phyloP scores from a whole-genome alignment of 2,329 filamentous ascomycete genomes.

The Neocucurbitaria cava region DNA sequence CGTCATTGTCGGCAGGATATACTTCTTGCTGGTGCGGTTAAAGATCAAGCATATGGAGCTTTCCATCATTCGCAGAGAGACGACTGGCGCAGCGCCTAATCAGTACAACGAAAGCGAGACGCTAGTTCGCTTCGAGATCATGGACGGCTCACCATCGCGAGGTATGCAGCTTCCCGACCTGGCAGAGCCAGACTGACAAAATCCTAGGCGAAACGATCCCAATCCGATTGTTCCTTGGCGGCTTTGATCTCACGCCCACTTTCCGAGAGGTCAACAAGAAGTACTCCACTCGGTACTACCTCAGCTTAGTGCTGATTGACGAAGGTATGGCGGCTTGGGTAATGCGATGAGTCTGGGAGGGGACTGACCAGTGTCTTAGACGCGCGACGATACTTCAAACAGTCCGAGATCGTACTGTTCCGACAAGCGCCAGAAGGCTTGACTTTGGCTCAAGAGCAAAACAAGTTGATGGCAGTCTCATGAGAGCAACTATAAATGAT shows the following conservation, averaged over 20 bases:
- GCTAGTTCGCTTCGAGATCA: constrained; percentile 97
- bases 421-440: constrained; percentile 70
- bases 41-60: constrained; percentile 99
- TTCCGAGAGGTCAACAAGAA: constrained; percentile 99
- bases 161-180: constrained; percentile 59
- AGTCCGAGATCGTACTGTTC: constrained; percentile 97
- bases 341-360: neutral
- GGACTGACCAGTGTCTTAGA: constrained; percentile 62
- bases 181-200: constrained; percentile 24
- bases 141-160: constrained; percentile 98
- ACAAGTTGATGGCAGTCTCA: constrained; percentile 50
- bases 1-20: constrained; percentile 97
- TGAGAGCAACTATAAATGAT: constrained; percentile 20
- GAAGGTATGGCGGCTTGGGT: constrained; percentile 66
- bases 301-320: constrained; percentile 93
- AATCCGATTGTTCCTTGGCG: constrained; percentile 94
- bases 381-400: constrained; percentile 97
- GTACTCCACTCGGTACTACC: constrained; percentile 96
- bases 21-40: constrained; percentile 93
- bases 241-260: constrained; percentile 95
- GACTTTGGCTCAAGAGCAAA: constrained; percentile 57
- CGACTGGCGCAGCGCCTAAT: constrained; percentile 93
- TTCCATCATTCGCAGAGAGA: constrained; percentile 95
- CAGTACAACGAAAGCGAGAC: constrained; percentile 99
- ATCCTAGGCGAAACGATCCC: constrained; percentile 82